These are phyloP conservation scores for Citrus australasica DNA, from an alignment of 345 rosid species.

Conservation along the genomic window DNA sequence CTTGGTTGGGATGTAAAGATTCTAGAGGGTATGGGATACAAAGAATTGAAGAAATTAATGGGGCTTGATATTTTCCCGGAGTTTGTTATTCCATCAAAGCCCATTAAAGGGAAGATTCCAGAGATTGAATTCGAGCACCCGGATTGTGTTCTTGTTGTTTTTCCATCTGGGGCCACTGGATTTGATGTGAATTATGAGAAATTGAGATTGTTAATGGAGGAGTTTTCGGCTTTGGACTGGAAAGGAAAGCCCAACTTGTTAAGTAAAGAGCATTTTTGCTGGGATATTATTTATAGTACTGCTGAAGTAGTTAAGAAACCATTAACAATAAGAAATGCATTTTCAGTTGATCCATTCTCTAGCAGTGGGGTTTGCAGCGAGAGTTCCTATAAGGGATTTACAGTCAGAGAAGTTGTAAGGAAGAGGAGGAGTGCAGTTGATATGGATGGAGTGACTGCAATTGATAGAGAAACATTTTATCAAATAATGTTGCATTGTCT, in stretches of 20 bases:
- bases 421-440: slow-evolving; percentile 91
- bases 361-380: slow-evolving; percentile 45
- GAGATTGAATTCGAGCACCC: slow-evolving; percentile 83
- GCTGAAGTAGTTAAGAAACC: slow-evolving; percentile 76
- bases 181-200: slow-evolving; percentile 44
- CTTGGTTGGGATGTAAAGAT: slow-evolving; percentile 93
- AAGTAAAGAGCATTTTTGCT: slow-evolving; percentile 72
- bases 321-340: slow-evolving; percentile 19
- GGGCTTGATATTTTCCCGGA: slow-evolving; percentile 46
- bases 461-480: slow-evolving; percentile 61
- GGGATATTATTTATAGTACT: slow-evolving; percentile 75
- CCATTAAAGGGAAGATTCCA: slow-evolving; percentile 46
- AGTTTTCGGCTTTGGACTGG: slow-evolving; percentile 56
- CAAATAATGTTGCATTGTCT: slow-evolving; percentile 86
- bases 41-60: slow-evolving; percentile 57
- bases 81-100: slow-evolving; percentile 35
- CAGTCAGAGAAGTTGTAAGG: slow-evolving; percentile 59
- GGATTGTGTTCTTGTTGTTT: slow-evolving; percentile 74
- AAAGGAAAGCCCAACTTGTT: slow-evolving; percentile 62
- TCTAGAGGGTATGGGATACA: slow-evolving; percentile 71
- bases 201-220: slow-evolving; percentile 33
- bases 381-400: slow-evolving; percentile 45
- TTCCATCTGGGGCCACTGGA: slow-evolving; percentile 43
- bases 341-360: slow-evolving; percentile 35
- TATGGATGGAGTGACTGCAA: slow-evolving; percentile 69